Evolutionary conservation across 257 asterid genomes (phyloP).

Genomic region (Salvia splendens): DNA sequence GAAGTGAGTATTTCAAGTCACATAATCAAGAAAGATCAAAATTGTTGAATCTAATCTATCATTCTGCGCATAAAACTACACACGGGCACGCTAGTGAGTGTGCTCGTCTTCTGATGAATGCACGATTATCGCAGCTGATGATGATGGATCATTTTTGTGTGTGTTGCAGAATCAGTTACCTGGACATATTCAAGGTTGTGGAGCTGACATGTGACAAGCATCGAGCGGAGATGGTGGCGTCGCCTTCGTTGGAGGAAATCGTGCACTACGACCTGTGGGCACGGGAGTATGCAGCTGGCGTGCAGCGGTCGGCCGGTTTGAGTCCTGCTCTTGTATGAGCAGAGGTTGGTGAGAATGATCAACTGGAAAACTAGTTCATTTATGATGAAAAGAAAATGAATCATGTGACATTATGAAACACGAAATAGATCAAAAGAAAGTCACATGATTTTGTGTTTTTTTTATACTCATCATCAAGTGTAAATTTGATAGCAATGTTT

Average conservation of each 20-base stretch:
- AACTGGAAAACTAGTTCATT: not conserved
- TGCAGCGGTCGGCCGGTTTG: slow-evolving; percentile 49
- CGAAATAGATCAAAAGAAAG: not conserved
- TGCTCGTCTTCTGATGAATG: too few species aligned
- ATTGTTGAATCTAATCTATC: too few species aligned
- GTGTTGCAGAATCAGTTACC: slow-evolving; percentile 72
- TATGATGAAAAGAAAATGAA: slow-evolving; percentile 10
- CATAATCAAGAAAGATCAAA: too few species aligned
- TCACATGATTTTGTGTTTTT: not conserved
- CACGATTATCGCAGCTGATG: not conserved
- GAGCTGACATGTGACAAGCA: slow-evolving; percentile 90
- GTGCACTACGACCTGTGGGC: slow-evolving; percentile 97
- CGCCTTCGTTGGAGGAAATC: slow-evolving; percentile 86
- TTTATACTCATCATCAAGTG: not conserved
- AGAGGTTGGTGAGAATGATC: not conserved
- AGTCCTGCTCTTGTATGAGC: slow-evolving; percentile 67
- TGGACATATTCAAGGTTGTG: slow-evolving; percentile 90
- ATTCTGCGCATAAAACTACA: too few species aligned
- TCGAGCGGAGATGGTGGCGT: slow-evolving; percentile 55
- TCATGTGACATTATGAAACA: slow-evolving; percentile 29
- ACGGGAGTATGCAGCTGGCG: slow-evolving; percentile 67
- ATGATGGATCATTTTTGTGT: not conserved
- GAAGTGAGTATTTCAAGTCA: slow-evolving; percentile 48
- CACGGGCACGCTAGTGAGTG: too few species aligned
- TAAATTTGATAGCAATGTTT: not conserved